A percentile compares a stretch with the other conserved stretches of the same genome.
These are phyloP conservation scores for Rubus parviflorus DNA, from an alignment of 306 rosid species.

Conservation along the genomic window DNA sequence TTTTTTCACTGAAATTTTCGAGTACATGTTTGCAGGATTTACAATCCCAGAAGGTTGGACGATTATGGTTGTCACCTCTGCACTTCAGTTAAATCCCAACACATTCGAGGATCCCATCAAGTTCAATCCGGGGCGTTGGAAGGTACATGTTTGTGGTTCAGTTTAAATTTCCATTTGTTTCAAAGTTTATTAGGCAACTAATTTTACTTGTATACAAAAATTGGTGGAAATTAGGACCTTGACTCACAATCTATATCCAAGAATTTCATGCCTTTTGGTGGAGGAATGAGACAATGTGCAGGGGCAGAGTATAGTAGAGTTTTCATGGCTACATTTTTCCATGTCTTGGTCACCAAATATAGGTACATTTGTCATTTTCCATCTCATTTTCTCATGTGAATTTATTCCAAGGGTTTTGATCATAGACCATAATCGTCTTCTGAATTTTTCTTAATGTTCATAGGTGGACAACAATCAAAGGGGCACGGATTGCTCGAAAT, in stretches of 20 bases:
- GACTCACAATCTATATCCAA: slow-evolving; percentile 28
- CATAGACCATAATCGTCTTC: not conserved
- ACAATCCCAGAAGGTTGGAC: slow-evolving; percentile 47
- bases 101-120: slow-evolving; percentile 29
- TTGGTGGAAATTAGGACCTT: slow-evolving; percentile 20
- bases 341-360: slow-evolving; percentile 45
- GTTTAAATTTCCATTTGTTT: not conserved
- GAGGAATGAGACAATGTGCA: slow-evolving; percentile 41
- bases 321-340: slow-evolving; percentile 38
- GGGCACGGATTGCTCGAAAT: slow-evolving; percentile 23
- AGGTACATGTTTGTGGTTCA: slow-evolving; percentile 16
- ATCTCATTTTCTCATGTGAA: not conserved
- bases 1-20: not conserved
- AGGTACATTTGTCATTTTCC: slow-evolving; percentile 18
- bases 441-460: not conserved
- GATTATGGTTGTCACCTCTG: slow-evolving; percentile 32
- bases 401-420: not conserved
- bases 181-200: not conserved
- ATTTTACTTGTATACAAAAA: not conserved
- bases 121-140: slow-evolving; percentile 52
- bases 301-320: slow-evolving; percentile 40
- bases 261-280: slow-evolving; percentile 49
- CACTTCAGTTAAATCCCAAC: slow-evolving; percentile 34
- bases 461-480: slow-evolving; percentile 14
- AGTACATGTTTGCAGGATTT: slow-evolving; percentile 29